A percentile compares a stretch with the other conserved stretches of the same genome.
phyloP scores from a whole-genome alignment of 352 stramenopile species.

The Globisporangium yorkense region DNA sequence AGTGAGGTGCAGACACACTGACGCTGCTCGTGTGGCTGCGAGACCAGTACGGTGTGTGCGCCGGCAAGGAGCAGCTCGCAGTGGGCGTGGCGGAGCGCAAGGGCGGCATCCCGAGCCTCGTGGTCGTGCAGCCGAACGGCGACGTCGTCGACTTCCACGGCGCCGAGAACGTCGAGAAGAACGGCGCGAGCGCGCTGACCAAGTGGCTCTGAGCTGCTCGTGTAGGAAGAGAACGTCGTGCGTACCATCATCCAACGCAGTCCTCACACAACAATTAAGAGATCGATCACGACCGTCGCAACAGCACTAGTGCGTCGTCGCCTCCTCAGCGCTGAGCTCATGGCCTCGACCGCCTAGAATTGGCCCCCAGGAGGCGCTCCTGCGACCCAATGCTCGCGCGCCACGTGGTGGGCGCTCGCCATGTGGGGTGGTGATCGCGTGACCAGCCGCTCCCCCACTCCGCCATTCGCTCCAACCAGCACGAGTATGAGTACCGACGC shows the following conservation, averaged over 20 bases:
- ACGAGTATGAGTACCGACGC: conserved; percentile 21
- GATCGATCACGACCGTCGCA: background rate
- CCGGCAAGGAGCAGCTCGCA: conserved; percentile 45
- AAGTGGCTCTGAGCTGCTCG: conserved; percentile 25
- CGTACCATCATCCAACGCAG: too few relatives aligned
- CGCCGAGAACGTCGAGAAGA: conserved; percentile 50
- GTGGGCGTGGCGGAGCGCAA: conserved; percentile 59
- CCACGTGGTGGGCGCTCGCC: background rate
- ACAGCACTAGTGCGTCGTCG: background rate
- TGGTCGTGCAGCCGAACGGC: conserved; percentile 57
- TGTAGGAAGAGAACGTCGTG: too few relatives aligned
- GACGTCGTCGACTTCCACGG: conserved; percentile 65
- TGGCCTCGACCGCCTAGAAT: background rate
- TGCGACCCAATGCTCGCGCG: background rate
- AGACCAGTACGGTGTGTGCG: conserved; percentile 59
- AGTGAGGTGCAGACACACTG: background rate
- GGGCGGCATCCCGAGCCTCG: conserved; percentile 66
- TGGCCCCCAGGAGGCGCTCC: background rate
- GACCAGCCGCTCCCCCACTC: background rate
- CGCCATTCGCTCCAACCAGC: background rate
- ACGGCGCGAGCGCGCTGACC: conserved; percentile 34
- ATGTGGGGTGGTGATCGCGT: background rate
- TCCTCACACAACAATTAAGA: background rate
- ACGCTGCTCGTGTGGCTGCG: background rate
- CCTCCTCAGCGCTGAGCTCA: background rate